A percentile compares a stretch with the other conserved stretches of the same genome.
phyloP scores from a whole-genome alignment of 2,329 filamentous ascomycete species.

The Botryotinia convoluta region DNA sequence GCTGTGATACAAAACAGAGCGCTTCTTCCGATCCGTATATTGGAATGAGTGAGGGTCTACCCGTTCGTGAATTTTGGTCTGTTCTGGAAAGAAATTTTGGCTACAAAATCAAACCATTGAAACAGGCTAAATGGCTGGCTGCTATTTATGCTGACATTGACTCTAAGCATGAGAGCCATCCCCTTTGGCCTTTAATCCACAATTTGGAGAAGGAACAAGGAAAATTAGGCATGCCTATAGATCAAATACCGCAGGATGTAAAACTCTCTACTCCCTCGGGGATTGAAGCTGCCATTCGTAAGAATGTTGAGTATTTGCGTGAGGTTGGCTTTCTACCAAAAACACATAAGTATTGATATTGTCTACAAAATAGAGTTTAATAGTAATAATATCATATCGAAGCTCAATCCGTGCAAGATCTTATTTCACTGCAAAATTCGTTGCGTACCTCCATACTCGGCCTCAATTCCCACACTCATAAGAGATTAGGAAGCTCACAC shows the following conservation, averaged over 20 bases:
- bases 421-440: background rate
- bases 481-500: background rate
- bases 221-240: conserved; percentile 12
- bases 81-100: conserved; percentile 12
- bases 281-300: conserved; percentile 16
- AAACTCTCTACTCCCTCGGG: background rate
- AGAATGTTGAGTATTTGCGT: conserved; percentile 16
- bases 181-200: conserved; percentile 25
- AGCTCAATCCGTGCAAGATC: background rate
- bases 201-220: conserved; percentile 17
- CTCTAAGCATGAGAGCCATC: conserved; percentile 4
- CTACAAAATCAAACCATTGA: conserved; percentile 12
- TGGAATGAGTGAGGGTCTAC: conserved; percentile 11
- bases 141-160: conserved; percentile 4
- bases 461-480: background rate
- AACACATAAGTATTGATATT: conserved; percentile 19
- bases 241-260: conserved; percentile 1
- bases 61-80: conserved; percentile 20
- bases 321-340: conserved; percentile 14
- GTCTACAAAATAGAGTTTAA: background rate
- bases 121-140: conserved; percentile 12
- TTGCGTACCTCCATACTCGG: background rate
- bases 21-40: background rate
- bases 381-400: background rate
- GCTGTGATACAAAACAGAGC: background rate